A percentile compares a stretch with the other conserved stretches of the same genome.
Conservation (phyloP, 805 yeast genomes). For the Hagleromyces aurorensis region DNA sequence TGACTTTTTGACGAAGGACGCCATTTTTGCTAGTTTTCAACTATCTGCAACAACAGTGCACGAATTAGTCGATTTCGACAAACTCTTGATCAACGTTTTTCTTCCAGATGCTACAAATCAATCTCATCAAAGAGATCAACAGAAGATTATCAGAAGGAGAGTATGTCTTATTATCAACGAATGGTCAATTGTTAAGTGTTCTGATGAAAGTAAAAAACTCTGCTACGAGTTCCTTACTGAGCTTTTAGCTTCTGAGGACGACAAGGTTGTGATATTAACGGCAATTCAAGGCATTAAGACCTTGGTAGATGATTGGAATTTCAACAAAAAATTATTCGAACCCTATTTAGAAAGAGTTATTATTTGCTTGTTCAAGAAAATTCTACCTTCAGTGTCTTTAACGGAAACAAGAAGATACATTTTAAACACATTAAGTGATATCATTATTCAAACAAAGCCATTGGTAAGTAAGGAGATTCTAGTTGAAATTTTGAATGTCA, state of each 20-base stretch:
- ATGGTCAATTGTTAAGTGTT: conserved; percentile 68
- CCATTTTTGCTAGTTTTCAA: conserved; percentile 77
- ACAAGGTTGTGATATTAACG: conserved; percentile 73
- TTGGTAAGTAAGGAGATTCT: conserved; percentile 45
- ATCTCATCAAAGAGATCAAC: conserved; percentile 39
- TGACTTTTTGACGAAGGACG: conserved; percentile 63
- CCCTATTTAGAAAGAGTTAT: conserved; percentile 55
- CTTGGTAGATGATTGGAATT: conserved; percentile 81
- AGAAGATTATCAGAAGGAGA: conserved; percentile 64
- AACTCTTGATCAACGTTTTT: conserved; percentile 48
- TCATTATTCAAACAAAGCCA: conserved; percentile 61
- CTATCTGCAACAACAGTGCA: conserved; percentile 60
- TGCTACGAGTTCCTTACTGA: conserved; percentile 51
- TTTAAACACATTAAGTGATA: conserved; percentile 55
- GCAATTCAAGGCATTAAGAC: conserved; percentile 62
- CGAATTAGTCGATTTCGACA: conserved; percentile 61
- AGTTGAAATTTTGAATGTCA: conserved; percentile 41
- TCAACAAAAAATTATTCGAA: conserved; percentile 56
- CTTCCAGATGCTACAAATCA: conserved; percentile 47
- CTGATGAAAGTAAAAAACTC: conserved; percentile 45
- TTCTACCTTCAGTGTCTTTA: conserved; percentile 43
- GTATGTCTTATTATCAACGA: conserved; percentile 68
- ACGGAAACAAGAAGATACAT: conserved; percentile 75
- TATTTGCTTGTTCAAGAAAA: conserved; percentile 36
- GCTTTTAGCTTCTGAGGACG: conserved; percentile 49